Conservation (phyloP, 2,329 filamentous ascomycete species). For the Hypoxylon rubiginosum region DNA sequence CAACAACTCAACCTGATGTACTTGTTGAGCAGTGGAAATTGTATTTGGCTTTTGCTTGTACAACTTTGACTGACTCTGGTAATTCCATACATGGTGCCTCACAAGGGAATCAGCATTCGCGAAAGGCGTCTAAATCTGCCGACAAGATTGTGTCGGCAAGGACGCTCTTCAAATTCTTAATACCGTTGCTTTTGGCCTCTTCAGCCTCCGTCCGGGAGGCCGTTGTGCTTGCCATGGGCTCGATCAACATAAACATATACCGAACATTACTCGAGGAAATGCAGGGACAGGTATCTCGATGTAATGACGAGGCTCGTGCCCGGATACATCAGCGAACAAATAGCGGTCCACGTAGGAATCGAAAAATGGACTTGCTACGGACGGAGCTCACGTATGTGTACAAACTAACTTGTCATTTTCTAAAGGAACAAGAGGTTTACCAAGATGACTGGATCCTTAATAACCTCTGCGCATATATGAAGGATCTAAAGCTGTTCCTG, state of each 20-base stretch:
- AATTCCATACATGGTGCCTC: slow-evolving; percentile 69
- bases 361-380: slow-evolving; percentile 86
- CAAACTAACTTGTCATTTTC: slow-evolving; percentile 90
- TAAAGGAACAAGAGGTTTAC: slow-evolving; percentile 82
- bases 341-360: slow-evolving; percentile 84
- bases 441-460: slow-evolving; percentile 91
- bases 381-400: slow-evolving; percentile 98
- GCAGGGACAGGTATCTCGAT: slow-evolving; percentile 85
- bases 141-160: slow-evolving; percentile 89
- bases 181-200: slow-evolving; percentile 85
- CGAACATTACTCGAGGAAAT: slow-evolving; percentile 90
- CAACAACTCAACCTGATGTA: slow-evolving; percentile 83
- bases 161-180: slow-evolving; percentile 90
- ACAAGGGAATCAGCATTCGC: slow-evolving; percentile 77
- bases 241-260: slow-evolving; percentile 95
- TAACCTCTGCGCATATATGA: slow-evolving; percentile 90
- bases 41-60: slow-evolving; percentile 97
- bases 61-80: slow-evolving; percentile 88
- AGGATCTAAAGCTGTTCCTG: slow-evolving; percentile 92
- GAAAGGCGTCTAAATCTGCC: slow-evolving; percentile 82
- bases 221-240: slow-evolving; percentile 90
- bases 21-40: slow-evolving; percentile 98
- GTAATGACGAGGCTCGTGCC: slow-evolving; percentile 88
- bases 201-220: slow-evolving; percentile 88
- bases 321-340: slow-evolving; percentile 88